Percentiles rank a stretch among this genome's conserved stretches.
phyloP scores from a whole-genome alignment of 2,329 filamentous ascomycete genomes.

The Calonectria multiphialidica region DNA sequence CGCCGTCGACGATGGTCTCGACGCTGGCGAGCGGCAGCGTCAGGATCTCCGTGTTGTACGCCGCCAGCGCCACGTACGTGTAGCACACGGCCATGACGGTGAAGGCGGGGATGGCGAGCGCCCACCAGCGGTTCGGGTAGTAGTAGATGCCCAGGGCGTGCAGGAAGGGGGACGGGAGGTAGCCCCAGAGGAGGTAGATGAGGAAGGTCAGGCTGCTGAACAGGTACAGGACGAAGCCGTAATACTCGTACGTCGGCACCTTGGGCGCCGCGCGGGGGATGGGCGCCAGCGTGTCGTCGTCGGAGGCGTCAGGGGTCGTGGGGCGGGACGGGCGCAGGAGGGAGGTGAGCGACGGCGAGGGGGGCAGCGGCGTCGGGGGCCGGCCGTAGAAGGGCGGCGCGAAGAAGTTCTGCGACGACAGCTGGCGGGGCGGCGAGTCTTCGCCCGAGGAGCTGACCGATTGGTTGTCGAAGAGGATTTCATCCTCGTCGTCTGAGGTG shows the following conservation, averaged over 20 bases:
- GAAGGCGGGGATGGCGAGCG: slow-evolving; percentile 90
- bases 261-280: slow-evolving; percentile 89
- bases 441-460: slow-evolving; percentile 49
- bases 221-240: slow-evolving; percentile 96
- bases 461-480: slow-evolving; percentile 50
- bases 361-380: slow-evolving; percentile 93
- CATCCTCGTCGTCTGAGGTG: slow-evolving; percentile 53
- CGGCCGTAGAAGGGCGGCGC: slow-evolving; percentile 95
- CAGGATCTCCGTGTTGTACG: slow-evolving; percentile 90
- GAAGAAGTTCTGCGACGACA: slow-evolving; percentile 66
- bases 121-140: slow-evolving; percentile 99
- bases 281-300: slow-evolving; percentile 87
- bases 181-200: slow-evolving; percentile 83
- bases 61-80: slow-evolving; percentile 92
- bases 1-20: slow-evolving; percentile 93
- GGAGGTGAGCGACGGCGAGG: slow-evolving; percentile 92
- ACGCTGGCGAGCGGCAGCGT: slow-evolving; percentile 84
- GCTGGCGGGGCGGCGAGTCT: slow-evolving; percentile 56
- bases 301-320: slow-evolving; percentile 91
- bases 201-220: slow-evolving; percentile 86
- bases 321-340: slow-evolving; percentile 91
- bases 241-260: slow-evolving; percentile 99
- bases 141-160: slow-evolving; percentile 95
- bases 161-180: slow-evolving; percentile 90
- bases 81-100: slow-evolving; percentile 90